phyloP scores from a whole-genome alignment of 2,329 filamentous ascomycete species.

The Herpomyces periplanetae region DNA sequence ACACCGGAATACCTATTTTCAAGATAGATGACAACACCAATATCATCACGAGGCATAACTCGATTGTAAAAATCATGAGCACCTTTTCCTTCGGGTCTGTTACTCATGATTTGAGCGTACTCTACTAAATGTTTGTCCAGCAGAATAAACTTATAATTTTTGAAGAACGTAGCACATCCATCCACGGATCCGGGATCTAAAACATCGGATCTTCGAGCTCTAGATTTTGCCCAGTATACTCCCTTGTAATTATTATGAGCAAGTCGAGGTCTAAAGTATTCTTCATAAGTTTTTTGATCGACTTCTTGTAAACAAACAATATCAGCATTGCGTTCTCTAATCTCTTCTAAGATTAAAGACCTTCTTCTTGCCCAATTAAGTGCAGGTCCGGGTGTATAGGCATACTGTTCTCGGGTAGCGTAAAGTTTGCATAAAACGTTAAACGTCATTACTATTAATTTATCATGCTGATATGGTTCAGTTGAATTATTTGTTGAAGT shows the following conservation, averaged over 20 bases:
- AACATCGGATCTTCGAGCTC: constrained; percentile 64
- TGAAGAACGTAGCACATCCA: constrained; percentile 87
- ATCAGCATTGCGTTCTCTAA: constrained; percentile 39
- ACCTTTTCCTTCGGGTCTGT: constrained; percentile 79
- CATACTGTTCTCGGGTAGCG: constrained; percentile 45
- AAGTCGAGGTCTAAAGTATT: constrained; percentile 54
- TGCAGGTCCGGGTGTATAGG: constrained; percentile 48
- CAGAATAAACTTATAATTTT: constrained; percentile 62
- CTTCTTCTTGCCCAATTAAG: constrained; percentile 58
- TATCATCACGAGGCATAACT: constrained; percentile 92
- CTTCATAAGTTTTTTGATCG: constrained; percentile 59
- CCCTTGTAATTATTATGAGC: constrained; percentile 69
- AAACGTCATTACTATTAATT: constrained; percentile 56
- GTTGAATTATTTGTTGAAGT: constrained; percentile 13
- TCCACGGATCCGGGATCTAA: constrained; percentile 65
- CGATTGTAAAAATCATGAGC: constrained; percentile 94
- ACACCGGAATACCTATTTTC: constrained; percentile 72
- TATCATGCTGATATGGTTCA: too few relatives aligned
- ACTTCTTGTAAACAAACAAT: constrained; percentile 80
- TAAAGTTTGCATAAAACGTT: constrained; percentile 87
- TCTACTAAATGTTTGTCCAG: constrained; percentile 82
- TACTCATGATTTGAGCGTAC: constrained; percentile 65
- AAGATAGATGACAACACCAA: constrained; percentile 61
- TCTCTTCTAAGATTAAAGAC: constrained; percentile 42
- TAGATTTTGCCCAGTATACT: constrained; percentile 58